Evolutionary conservation across 2,329 filamentous ascomycete genomes (phyloP), one percentile per base, ranked within the genome.

Genomic region (Colletotrichum tabaci): DNA sequence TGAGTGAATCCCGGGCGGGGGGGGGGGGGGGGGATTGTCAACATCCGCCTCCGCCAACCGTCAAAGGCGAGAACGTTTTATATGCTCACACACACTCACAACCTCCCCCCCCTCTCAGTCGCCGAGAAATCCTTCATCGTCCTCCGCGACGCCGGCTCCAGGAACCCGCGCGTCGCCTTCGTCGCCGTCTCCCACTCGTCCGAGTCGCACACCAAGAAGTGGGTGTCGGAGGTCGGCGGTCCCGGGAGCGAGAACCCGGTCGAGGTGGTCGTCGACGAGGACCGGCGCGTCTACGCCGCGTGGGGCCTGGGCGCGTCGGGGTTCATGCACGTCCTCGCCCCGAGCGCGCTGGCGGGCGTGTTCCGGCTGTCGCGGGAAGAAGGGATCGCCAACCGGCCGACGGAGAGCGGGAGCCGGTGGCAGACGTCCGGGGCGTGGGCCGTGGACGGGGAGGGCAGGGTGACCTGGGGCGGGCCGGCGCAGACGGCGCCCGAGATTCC

Each of bases 381-480:
- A 77, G 87, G 89, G 16, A 92, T 94, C 74, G 91, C 88, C 87
- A 91, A 91, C 77, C 81, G 88, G 30, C 85, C 89, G 3, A 91
- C 89, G 2, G 89, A 92, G 80, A 92, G 88, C 77, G 92, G 92
- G 49, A 89, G 82, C 74, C 81, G 90, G 63, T 94, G 92, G 92
- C 92, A 94, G 85, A 91, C 83, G 35, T 84, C 87, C 56, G 92
- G 92, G 38, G 88, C 87, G 38, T 94, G 91, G 81, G 91, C 88
- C 13, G 76, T 83, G 13, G 58, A 68, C 21, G 52, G 38, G 38
- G 6, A 23, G 18, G 68, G 65, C 13, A 42, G 26, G 15, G 15
- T 71, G 3, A 47, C 40, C 3, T 71, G 68, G 68, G 68, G 68
- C 15, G 65, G 58, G 4, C 26, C 46, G 3, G 49, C 68, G 1